Base-by-base conservation (phyloP, 768 basidiomycete species). In the Suillus fuscotomentosus region DNA sequence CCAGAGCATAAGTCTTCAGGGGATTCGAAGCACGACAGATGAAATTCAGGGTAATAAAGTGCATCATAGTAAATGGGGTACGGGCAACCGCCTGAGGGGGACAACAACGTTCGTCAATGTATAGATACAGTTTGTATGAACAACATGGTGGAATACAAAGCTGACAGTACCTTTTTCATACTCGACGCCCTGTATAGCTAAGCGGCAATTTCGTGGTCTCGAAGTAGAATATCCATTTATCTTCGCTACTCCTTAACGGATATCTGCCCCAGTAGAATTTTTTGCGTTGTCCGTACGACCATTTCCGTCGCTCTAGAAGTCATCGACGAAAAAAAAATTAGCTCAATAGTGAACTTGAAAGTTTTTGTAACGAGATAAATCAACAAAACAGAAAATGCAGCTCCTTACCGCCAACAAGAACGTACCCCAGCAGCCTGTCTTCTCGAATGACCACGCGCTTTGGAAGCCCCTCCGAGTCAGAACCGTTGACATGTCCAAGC, bases 221-320 rank as follows among this genome's bases (percentile, higher is more conserved):
- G 17, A 59, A 59, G 14, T 59, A 59, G 24, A 59, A 59, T 15
- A 59, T 22, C 39, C 56, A 59, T 41, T 59, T 59, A 24, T 59
- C 56, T 59, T 59, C 39, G 17, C 39, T 24, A 22, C 56, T 59
- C 56, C 39, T 41, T 41, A 41, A 39, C 56, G 39, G 38, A 39
- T 57, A 38, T 17, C 11, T 20, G 41, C 41, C 57, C 57, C 57
- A 57, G 38, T 57, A 57, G 56, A 57, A 57, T 22, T 59, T 41
- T 42, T 20, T 59, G 5, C 17, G 10, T 42, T 11, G 57, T 6
- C 57, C 57, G 57, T 42, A 59, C 15, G 39, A 31, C 57, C 56
- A 57, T 39, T 24, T 17, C 9, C 24, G 22, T 39, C 38, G 56
- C 22, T 57, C 38, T 57, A 9, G 1, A 39, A 39, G 5, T 10